Conservation (phyloP, 2,329 filamentous ascomycete genomes). For the Venturia oleaginea region DNA sequence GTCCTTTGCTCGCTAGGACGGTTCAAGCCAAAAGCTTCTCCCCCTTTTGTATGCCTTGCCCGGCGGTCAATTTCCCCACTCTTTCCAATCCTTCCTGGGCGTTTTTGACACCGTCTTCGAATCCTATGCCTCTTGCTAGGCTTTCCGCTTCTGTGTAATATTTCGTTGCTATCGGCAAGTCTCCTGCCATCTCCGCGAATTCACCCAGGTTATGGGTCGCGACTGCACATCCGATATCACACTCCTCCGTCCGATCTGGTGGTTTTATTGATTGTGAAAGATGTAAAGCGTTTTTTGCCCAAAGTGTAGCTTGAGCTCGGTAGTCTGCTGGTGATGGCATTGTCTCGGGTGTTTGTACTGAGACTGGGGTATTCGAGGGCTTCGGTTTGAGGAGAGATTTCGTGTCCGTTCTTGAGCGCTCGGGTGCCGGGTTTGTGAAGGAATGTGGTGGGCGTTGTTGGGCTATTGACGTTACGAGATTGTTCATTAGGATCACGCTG, state of each 20-base stretch:
- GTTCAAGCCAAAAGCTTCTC: not conserved
- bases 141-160: conserved; percentile 61
- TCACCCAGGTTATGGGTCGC: conserved; percentile 83
- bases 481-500: conserved; percentile 78
- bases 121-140: conserved; percentile 43
- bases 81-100: conserved; percentile 33
- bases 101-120: conserved; percentile 35
- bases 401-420: not conserved
- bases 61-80: conserved; percentile 16
- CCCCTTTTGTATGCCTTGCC: not conserved
- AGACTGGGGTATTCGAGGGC: conserved; percentile 30
- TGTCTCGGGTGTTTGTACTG: not conserved
- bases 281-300: conserved; percentile 68
- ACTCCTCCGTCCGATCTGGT: conserved; percentile 63
- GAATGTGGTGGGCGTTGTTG: conserved; percentile 42
- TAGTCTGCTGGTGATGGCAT: conserved; percentile 41
- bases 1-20: too few species aligned
- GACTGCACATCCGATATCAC: conserved; percentile 72
- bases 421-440: conserved; percentile 18
- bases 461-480: conserved; percentile 63
- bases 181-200: conserved; percentile 66
- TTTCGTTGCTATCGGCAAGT: conserved; percentile 53
- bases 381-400: conserved; percentile 25
- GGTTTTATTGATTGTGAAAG: conserved; percentile 57
- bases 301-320: conserved; percentile 53